phyloP scores from a whole-genome alignment of 306 rosid genomes.

The Cucumis cinereus region DNA sequence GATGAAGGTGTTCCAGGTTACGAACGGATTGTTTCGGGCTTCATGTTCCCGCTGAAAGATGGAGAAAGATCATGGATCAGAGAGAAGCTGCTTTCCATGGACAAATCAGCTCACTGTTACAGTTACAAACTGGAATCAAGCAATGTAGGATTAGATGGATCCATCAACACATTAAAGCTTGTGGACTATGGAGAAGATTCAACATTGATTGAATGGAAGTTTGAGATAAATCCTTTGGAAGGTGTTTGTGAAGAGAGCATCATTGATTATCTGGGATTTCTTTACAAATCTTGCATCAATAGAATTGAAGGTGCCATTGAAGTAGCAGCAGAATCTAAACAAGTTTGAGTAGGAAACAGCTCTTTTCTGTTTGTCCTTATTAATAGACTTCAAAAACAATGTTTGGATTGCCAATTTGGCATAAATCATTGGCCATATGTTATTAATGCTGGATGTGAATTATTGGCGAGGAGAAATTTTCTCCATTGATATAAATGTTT shows the following conservation, averaged over 20 bases:
- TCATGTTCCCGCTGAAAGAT: constrained; percentile 68
- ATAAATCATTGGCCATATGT: no score
- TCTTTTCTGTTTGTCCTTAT: no score
- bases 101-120: constrained; percentile 33
- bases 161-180: constrained; percentile 46
- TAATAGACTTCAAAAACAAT: no score
- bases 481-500: no score
- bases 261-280: constrained; percentile 56
- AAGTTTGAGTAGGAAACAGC: constrained; percentile 8
- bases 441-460: no score
- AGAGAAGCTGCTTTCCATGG: constrained; percentile 55
- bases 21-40: constrained; percentile 52
- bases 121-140: constrained; percentile 65
- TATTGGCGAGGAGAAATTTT: no score
- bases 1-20: constrained; percentile 51
- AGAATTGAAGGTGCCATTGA: constrained; percentile 51
- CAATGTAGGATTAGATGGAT: constrained; percentile 69
- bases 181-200: constrained; percentile 48
- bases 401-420: no score
- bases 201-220: constrained; percentile 57
- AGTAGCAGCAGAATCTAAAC: background rate
- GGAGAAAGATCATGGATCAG: constrained; percentile 88
- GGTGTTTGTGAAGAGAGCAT: constrained; percentile 39
- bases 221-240: constrained; percentile 44
- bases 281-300: constrained; percentile 61